Evolutionary conservation across 805 yeast genomes (phyloP), one percentile per base, ranked within the genome.

Genomic region (Yarrowia sp.): DNA sequence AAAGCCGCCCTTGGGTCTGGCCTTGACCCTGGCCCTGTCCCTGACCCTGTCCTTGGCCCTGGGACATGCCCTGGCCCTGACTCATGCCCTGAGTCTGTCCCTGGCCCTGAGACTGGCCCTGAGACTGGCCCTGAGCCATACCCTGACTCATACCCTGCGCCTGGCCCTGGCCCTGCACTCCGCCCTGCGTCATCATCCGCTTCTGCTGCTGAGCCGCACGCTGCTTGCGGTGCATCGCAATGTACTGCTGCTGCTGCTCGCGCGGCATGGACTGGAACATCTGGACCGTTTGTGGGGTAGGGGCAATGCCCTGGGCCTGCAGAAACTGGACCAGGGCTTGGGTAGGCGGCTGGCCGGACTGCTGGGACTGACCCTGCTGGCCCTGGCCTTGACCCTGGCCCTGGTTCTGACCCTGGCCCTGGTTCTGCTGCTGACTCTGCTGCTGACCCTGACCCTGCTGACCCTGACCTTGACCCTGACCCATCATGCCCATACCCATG

Each of bases 131-230:
- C 61, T 68, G 69, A 33, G n/a, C 39, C 39, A 29, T 29, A 3
- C 13, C 32, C 32, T 29, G 32, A 6, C 14, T 29, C 12, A 14
- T n/a, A n/a, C n/a, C 32, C 32, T 33, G 41, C 8, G n/a, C 24
- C 24, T 36, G 53, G 29, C 66, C 68, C 61, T 68, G 69, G 31
- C 68, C 70, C 61, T 70, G 72, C 53, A 67, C 68, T 59, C 67
- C 69, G 31, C 68, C 70, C 61, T 70, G 72, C 53, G 66, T 65
- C 62, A 64, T 62, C 36, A 67, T 65, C 42, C 53, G 65, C 38
- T 62, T 64, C 39, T 59, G 62, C 31, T 66, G 68, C 51, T 62
- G 68, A 24, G 58, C 65, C 35, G 62, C 65, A 51, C 63, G 66
- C 63, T 63, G 67, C 51, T 63, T 64, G 6, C 58, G 61, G 32